Conservation (phyloP, 139 green algal species). For the Coccomyxa sp. region DNA sequence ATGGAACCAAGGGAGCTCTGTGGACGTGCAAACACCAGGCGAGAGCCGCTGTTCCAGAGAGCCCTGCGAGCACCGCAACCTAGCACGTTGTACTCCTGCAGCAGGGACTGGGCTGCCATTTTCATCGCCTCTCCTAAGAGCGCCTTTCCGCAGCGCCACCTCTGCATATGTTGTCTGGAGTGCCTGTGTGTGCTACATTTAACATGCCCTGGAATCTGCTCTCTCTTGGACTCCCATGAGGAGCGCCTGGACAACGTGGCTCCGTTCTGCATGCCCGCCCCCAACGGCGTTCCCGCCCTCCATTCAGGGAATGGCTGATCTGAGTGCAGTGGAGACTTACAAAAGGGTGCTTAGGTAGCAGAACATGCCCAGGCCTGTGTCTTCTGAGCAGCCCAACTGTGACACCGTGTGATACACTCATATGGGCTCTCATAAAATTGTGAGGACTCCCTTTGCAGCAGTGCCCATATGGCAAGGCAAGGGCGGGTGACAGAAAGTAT, state of each 20-base stretch:
- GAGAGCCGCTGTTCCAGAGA: background rate
- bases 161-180: background rate
- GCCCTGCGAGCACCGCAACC: background rate
- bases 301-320: background rate
- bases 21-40: background rate
- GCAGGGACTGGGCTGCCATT: background rate
- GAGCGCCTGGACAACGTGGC: background rate
- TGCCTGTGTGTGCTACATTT: background rate
- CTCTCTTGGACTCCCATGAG: background rate
- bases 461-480: too few relatives aligned
- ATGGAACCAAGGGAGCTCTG: background rate
- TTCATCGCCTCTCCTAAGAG: background rate
- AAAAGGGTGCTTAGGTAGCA: too few relatives aligned
- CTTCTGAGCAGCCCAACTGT: too few relatives aligned
- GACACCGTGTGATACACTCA: too few relatives aligned
- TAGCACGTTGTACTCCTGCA: background rate
- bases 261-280: too few relatives aligned
- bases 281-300: background rate
- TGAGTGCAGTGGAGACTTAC: background rate
- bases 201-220: background rate
- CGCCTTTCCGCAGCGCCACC: background rate
- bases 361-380: too few relatives aligned
- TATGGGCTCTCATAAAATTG: too few relatives aligned
- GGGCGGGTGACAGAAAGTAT: too few relatives aligned
- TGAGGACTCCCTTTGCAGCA: too few relatives aligned